These are phyloP conservation scores for Nitzschia putrida DNA, from an alignment of 108 stramenopile species.

Conservation along the genomic window DNA sequence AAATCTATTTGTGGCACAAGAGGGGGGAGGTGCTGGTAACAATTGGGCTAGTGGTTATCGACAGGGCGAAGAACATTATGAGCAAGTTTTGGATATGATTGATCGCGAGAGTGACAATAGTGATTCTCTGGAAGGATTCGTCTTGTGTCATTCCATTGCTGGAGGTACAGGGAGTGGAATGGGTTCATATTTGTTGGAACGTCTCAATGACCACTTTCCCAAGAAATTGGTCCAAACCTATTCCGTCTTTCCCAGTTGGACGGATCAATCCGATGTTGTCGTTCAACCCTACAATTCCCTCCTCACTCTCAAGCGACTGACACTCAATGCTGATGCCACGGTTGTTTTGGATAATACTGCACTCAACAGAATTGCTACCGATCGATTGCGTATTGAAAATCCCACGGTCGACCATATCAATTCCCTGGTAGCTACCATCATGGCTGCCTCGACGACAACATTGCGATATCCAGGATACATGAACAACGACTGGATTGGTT, in stretches of 20 bases:
- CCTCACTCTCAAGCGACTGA: constrained; percentile 93
- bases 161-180: constrained; percentile 98
- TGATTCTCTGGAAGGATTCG: constrained; percentile 98
- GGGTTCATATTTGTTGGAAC: constrained; percentile 95
- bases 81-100: constrained; percentile 98
- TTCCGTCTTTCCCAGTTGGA: constrained; percentile 97
- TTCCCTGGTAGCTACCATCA: constrained; percentile 96
- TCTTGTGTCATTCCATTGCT: constrained; percentile 95
- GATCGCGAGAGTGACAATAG: constrained; percentile 96
- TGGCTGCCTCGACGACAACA: constrained; percentile 98
- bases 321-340: constrained; percentile 97
- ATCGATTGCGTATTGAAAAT: constrained; percentile 88
- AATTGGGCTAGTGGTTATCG: constrained; percentile 96
- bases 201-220: constrained; percentile 98
- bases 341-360: constrained; percentile 97
- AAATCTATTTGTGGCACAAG: constrained; percentile 92
- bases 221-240: constrained; percentile 99
- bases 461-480: constrained; percentile 98
- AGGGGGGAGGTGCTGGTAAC: constrained; percentile 99
- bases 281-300: constrained; percentile 99
- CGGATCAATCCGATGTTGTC: constrained; percentile 92
- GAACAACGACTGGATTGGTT: constrained; percentile 99
- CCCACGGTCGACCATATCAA: constrained; percentile 98
- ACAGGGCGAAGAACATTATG: constrained; percentile 92
- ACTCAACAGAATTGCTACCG: constrained; percentile 93